phyloP scores from a whole-genome alignment of 805 yeast species.

The Wickerhamomyces subpelliculosus region DNA sequence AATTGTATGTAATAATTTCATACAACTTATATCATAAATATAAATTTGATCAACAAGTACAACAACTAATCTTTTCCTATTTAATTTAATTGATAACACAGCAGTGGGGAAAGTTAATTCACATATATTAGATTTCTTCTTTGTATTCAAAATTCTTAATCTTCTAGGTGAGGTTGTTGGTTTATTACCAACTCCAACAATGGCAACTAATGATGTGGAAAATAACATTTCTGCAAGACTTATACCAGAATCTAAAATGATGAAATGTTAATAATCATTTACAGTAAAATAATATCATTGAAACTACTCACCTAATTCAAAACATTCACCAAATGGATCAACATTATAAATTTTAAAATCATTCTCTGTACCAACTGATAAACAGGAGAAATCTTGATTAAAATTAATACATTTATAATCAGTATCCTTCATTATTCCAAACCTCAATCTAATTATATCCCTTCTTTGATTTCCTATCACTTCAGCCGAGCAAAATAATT shows the following conservation, averaged over 20 bases:
- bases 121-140: slow-evolving; percentile 67
- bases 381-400: slow-evolving; percentile 83
- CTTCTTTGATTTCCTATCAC: too few relatives aligned
- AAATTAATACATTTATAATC: slow-evolving; percentile 41
- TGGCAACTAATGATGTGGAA: slow-evolving; percentile 77
- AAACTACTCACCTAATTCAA: slow-evolving; percentile 29
- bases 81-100: slow-evolving; percentile 66
- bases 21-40: slow-evolving; percentile 85
- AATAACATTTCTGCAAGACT: slow-evolving; percentile 83
- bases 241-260: slow-evolving; percentile 26
- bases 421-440: neutral
- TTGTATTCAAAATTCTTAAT: slow-evolving; percentile 62
- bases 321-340: slow-evolving; percentile 78
- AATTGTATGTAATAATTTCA: slow-evolving; percentile 69
- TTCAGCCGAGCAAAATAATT: too few relatives aligned
- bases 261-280: neutral
- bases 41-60: slow-evolving; percentile 74
- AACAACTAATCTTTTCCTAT: slow-evolving; percentile 75
- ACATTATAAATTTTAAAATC: slow-evolving; percentile 78
- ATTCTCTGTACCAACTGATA: slow-evolving; percentile 62
- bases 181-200: slow-evolving; percentile 73
- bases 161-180: slow-evolving; percentile 55
- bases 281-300: neutral
- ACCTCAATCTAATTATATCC: too few relatives aligned
- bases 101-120: slow-evolving; percentile 81